Conservation (phyloP, 371 early-diverging fungal species). For the Actinomortierella ambigua region DNA sequence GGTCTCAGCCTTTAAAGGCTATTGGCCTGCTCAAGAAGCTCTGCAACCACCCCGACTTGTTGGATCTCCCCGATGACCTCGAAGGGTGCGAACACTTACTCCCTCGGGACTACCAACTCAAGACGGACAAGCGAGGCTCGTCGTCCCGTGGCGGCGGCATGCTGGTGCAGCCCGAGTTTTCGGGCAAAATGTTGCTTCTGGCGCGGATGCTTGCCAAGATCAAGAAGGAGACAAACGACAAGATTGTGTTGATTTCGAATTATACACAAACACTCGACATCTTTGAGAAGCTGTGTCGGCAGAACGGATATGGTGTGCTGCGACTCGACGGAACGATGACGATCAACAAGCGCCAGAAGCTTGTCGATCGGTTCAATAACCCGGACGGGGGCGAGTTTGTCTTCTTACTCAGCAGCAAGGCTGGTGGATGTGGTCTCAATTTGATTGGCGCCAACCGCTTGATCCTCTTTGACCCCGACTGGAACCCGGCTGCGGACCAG, state of each 20-base stretch:
- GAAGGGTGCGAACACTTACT: slow-evolving; percentile 67
- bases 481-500: slow-evolving; percentile 71
- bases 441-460: slow-evolving; percentile 96
- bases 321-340: slow-evolving; percentile 95
- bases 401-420: slow-evolving; percentile 95
- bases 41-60: slow-evolving; percentile 91
- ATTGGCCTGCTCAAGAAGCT: slow-evolving; percentile 94
- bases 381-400: slow-evolving; percentile 86
- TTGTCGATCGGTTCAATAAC: slow-evolving; percentile 96
- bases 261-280: slow-evolving; percentile 98
- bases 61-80: slow-evolving; percentile 74
- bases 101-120: slow-evolving; percentile 51
- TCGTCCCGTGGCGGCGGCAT: slow-evolving; percentile 33
- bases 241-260: slow-evolving; percentile 96
- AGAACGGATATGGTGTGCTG: slow-evolving; percentile 75
- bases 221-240: slow-evolving; percentile 81
- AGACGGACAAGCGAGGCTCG: slow-evolving; percentile 29
- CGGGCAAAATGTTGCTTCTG: slow-evolving; percentile 90
- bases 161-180: slow-evolving; percentile 71
- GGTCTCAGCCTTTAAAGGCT: slow-evolving; percentile 79
- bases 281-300: slow-evolving; percentile 86
- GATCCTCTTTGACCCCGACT: slow-evolving; percentile 90
- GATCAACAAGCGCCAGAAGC: slow-evolving; percentile 85
- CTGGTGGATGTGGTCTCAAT: slow-evolving; percentile 98
- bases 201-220: slow-evolving; percentile 75